These are phyloP conservation scores for Kodamaea fukazawae DNA, from an alignment of 805 yeast species.

Conservation along the genomic window DNA sequence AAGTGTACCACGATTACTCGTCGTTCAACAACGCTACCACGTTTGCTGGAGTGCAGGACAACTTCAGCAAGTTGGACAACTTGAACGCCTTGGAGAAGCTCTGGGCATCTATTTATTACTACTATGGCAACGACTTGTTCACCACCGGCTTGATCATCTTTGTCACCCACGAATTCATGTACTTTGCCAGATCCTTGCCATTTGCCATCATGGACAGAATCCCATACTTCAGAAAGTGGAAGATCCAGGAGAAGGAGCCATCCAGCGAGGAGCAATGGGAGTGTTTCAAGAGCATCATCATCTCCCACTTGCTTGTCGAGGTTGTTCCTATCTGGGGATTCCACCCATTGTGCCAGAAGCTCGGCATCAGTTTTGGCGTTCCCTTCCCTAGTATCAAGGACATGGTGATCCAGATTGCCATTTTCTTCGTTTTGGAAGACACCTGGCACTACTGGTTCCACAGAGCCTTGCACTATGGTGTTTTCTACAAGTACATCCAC, in stretches of 20 bases:
- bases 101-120: slow-evolving; percentile 90
- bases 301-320: slow-evolving; percentile 88
- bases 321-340: slow-evolving; percentile 96
- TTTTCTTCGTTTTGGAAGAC: slow-evolving; percentile 86
- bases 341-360: slow-evolving; percentile 83
- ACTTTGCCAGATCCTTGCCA: slow-evolving; percentile 89
- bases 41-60: slow-evolving; percentile 21
- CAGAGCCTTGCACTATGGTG: slow-evolving; percentile 83
- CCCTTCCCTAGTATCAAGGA: slow-evolving; percentile 76
- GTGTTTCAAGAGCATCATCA: slow-evolving; percentile 79
- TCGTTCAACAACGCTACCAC: slow-evolving; percentile 25
- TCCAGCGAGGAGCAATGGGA: slow-evolving; percentile 85
- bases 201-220: slow-evolving; percentile 86
- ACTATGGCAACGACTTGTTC: slow-evolving; percentile 79
- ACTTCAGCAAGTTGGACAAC: slow-evolving; percentile 24
- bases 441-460: slow-evolving; percentile 98
- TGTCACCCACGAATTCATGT: slow-evolving; percentile 78
- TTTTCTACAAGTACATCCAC: slow-evolving; percentile 88
- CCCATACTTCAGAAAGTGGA: slow-evolving; percentile 81
- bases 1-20: slow-evolving; percentile 26
- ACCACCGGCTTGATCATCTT: slow-evolving; percentile 91
- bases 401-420: slow-evolving; percentile 61
- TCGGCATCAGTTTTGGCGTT: slow-evolving; percentile 74
- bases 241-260: slow-evolving; percentile 85
- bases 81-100: slow-evolving; percentile 57